phyloP scores from a whole-genome alignment of 768 basidiomycete genomes.

The Suillus decipiens region DNA sequence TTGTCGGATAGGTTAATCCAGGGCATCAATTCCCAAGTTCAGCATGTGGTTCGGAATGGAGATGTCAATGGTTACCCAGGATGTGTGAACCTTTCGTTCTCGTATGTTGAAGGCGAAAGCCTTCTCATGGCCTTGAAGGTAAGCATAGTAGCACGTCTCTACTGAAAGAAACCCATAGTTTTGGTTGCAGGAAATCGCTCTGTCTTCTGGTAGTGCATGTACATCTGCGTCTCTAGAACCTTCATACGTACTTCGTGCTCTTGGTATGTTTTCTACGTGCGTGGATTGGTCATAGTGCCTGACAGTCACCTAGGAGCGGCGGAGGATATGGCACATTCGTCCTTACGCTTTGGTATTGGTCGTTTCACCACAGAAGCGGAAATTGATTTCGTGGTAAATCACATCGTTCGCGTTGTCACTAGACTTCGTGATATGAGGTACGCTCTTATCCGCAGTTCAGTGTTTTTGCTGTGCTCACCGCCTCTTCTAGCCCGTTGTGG shows the following conservation, averaged over 20 bases:
- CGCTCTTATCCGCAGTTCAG: constrained; percentile 20
- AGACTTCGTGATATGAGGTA: constrained; percentile 93
- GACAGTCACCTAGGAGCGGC: constrained; percentile 64
- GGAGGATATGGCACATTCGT: constrained; percentile 99
- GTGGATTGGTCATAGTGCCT: background rate
- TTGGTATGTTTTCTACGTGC: constrained; percentile 51
- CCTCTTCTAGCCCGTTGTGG: constrained; percentile 78
- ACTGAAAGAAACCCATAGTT: constrained; percentile 3
- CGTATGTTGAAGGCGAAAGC: constrained; percentile 97
- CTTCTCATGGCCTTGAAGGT: constrained; percentile 98
- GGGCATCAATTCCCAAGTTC: constrained; percentile 80
- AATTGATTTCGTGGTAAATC: constrained; percentile 89
- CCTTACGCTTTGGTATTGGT: constrained; percentile 95
- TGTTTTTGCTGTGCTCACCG: constrained; percentile 15
- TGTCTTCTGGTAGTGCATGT: constrained; percentile 97
- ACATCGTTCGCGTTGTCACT: constrained; percentile 86
- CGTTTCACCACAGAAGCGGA: constrained; percentile 98
- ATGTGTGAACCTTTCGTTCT: constrained; percentile 93
- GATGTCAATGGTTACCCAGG: constrained; percentile 91
- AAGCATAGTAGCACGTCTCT: constrained; percentile 16
- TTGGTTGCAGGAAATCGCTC: constrained; percentile 77
- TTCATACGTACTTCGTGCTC: constrained; percentile 94
- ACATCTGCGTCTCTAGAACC: constrained; percentile 98
- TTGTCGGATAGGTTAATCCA: constrained; percentile 82
- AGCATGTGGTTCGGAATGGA: constrained; percentile 93